Evolutionary conservation across 2,329 filamentous ascomycete genomes (phyloP), one percentile per base, ranked within the genome.

Genomic region (Paraconiothyrium brasiliense): DNA sequence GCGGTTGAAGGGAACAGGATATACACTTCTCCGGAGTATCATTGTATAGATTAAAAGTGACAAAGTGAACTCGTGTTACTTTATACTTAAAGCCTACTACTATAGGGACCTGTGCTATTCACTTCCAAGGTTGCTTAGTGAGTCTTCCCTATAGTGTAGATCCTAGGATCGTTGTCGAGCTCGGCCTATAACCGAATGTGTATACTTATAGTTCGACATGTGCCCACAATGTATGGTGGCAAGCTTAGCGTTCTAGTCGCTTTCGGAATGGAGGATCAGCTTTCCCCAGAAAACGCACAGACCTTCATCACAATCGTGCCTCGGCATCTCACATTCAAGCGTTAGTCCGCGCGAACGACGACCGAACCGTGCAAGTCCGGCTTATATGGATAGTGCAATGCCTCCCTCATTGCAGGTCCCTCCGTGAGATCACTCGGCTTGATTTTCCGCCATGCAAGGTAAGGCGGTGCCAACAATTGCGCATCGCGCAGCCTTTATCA

Each of bases 261-360:
- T 41, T 41, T n/a, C 39, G 16, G 16, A 7, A n/a, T 41, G 14
- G 16, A 41, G 39, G 39, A 41, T 16, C 39, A 37, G 4, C 39
- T 9, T 44, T 55, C 52, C 52, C 52, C 52, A 55, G 39, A 44
- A 46, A 46, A 54, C 50, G 39, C 52, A 55, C 39, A 9, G 39
- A 34, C 52, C 14, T 9, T 22, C 20, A 30, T 16, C 4, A 22
- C 34, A 52, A 34, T 39, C 39, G 34, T 52, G 51, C 51, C 51
- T 54, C 51, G 51, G 51, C 24, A 48, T 48, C n/a, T 34, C 14
- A 30, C 39, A 35, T 55, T 44, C 52, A 55, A 34, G 39, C 46
- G 52, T 34, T 39, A 55, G 27, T 22, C 14, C 35, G 52, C 39
- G 27, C 52, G 35, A 54, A 39, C 24, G 11, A 55, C 39, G 34